Evolutionary conservation across 371 early-diverging fungal species (phyloP).

Genomic region (Saksenaea vasiformis): DNA sequence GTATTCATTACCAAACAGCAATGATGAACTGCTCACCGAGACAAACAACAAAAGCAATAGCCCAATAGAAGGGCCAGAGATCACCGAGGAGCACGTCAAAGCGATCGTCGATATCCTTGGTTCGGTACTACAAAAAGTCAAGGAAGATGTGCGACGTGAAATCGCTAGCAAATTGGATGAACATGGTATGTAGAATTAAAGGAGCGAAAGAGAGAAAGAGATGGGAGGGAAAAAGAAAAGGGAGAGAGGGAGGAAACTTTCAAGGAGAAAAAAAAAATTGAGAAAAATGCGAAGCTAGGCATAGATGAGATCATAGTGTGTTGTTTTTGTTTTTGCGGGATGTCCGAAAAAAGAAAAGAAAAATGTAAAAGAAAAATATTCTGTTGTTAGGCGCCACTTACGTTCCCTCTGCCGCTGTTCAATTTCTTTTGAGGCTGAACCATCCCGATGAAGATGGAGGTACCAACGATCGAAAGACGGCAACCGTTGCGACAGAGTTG

Average conservation of each 20-base stretch:
- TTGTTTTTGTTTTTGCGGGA: neutral
- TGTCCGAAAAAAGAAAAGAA: neutral
- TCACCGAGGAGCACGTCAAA: neutral
- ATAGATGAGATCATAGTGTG: neutral
- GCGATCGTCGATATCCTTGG: constrained; percentile 4
- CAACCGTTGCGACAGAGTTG: constrained; percentile 17
- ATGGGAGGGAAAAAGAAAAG: neutral
- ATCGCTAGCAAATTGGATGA: neutral
- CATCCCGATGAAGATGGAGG: neutral
- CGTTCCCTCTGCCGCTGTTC: constrained; percentile 8
- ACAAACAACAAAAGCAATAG: too few species aligned
- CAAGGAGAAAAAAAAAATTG: neutral
- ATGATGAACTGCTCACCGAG: too few species aligned
- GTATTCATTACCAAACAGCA: neutral
- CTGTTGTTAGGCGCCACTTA: neutral
- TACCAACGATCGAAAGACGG: neutral
- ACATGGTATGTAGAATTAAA: neutral
- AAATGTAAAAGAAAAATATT: neutral
- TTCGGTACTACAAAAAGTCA: neutral
- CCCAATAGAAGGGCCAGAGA: neutral
- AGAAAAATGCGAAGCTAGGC: neutral
- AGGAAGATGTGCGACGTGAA: neutral
- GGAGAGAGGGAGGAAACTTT: neutral
- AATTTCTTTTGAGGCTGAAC: neutral
- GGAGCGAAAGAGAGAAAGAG: neutral